These are phyloP conservation scores for Nectriaceae sp. DNA, from an alignment of 2,329 filamentous ascomycete species.

Conservation along the genomic window DNA sequence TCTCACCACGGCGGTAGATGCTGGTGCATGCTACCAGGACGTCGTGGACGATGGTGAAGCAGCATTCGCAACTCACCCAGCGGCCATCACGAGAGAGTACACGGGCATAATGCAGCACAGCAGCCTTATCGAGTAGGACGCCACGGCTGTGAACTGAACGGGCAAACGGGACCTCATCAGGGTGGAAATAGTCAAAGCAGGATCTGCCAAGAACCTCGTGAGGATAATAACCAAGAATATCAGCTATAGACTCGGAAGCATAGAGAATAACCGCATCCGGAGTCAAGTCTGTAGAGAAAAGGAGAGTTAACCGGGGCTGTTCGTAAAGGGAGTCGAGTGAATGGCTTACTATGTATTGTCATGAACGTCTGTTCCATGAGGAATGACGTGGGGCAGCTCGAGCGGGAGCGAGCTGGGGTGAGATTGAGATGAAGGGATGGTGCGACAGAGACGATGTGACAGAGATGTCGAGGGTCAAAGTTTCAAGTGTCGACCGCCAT, in stretches of 20 bases:
- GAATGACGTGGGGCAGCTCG: conserved; percentile 16
- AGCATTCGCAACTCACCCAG: conserved; percentile 83
- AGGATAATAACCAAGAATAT: conserved; percentile 79
- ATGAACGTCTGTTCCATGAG: conserved; percentile 85
- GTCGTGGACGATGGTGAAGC: conserved; percentile 87
- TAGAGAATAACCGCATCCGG: conserved; percentile 79
- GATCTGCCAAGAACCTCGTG: conserved; percentile 75
- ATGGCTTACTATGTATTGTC: conserved; percentile 77
- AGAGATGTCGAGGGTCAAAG: background rate
- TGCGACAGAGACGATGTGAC: background rate
- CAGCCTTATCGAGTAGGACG: conserved; percentile 79
- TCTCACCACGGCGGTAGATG: conserved; percentile 68
- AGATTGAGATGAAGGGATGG: background rate
- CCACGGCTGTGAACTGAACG: conserved; percentile 72
- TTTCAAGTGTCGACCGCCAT: background rate
- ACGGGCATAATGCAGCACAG: conserved; percentile 78
- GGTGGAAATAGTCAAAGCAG: conserved; percentile 85
- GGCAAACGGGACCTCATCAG: conserved; percentile 76
- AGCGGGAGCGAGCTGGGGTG: background rate
- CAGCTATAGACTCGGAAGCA: conserved; percentile 78
- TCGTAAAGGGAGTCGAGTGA: background rate
- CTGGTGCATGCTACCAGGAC: conserved; percentile 84
- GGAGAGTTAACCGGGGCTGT: background rate
- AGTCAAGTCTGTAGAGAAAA: conserved; percentile 45
- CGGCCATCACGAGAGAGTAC: conserved; percentile 68